A percentile compares a stretch with the other conserved stretches of the same genome.
Conservation (phyloP, 805 yeast species). For the Metschnikowia sp. region DNA sequence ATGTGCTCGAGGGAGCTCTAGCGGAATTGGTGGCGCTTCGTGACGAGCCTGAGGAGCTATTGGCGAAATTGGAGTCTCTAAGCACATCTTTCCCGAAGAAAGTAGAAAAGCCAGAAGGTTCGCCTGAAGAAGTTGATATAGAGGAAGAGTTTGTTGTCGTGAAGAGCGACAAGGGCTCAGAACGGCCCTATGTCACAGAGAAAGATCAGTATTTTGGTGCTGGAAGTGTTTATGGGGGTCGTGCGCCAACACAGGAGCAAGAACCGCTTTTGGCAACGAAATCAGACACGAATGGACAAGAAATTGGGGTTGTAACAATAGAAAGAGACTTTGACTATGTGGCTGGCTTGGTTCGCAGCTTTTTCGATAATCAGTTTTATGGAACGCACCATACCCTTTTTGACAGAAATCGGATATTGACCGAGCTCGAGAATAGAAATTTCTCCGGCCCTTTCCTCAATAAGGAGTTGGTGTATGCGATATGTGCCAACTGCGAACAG, state of each 20-base stretch:
- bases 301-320: conserved; percentile 7
- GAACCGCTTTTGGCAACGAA: conserved; percentile 3
- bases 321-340: conserved; percentile 15
- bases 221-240: conserved; percentile 15
- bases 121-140: neutral
- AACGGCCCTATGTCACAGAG: conserved; percentile 7
- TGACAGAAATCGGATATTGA: conserved; percentile 10
- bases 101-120: conserved; percentile 2
- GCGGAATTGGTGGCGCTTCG: conserved; percentile 14
- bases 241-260: conserved; percentile 5
- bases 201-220: conserved; percentile 17
- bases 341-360: conserved; percentile 10
- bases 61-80: conserved; percentile 14
- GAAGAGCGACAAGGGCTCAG: conserved; percentile 2
- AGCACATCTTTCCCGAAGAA: conserved; percentile 8
- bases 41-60: conserved; percentile 13
- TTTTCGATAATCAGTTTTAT: conserved; percentile 9
- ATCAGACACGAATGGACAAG: neutral
- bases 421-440: conserved; percentile 11
- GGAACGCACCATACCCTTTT: conserved; percentile 8
- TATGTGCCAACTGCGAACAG: conserved; percentile 13
- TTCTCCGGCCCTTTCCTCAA: conserved; percentile 10
- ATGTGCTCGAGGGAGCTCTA: conserved; percentile 13
- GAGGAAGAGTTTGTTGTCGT: conserved; percentile 8
- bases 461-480: conserved; percentile 13